Conservation (phyloP, 108 stramenopile genomes). For the Stephanodiscus triporus region DNA sequence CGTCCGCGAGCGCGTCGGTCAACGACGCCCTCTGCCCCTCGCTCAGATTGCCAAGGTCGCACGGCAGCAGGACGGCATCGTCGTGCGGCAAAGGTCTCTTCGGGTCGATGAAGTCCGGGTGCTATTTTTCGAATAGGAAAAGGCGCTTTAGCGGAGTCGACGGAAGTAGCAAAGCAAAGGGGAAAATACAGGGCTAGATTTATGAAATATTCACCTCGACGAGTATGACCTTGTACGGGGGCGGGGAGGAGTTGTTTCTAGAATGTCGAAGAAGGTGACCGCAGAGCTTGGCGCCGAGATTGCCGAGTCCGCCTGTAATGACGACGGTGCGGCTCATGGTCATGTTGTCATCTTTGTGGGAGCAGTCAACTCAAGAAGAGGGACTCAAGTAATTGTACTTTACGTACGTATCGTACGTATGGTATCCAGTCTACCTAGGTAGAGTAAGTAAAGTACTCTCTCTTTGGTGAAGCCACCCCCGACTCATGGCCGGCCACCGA, state of each 20-base stretch:
- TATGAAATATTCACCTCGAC: conserved; percentile 15
- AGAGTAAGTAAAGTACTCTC: no score
- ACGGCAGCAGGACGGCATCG: conserved; percentile 29
- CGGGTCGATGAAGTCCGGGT: conserved; percentile 34
- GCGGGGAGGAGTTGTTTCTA: neutral
- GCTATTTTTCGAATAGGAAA: neutral
- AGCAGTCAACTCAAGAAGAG: no score
- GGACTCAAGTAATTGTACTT: no score
- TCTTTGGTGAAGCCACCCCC: no score
- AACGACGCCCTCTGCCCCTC: conserved; percentile 16
- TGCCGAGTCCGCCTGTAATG: conserved; percentile 55
- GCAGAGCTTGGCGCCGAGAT: conserved; percentile 52
- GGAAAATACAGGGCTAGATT: no score
- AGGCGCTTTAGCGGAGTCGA: no score
- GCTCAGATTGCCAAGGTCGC: conserved; percentile 33
- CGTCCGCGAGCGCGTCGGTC: conserved; percentile 11
- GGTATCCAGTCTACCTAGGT: no score
- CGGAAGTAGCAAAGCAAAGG: no score
- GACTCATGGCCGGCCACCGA: no score
- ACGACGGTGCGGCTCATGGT: conserved; percentile 16
- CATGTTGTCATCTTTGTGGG: no score
- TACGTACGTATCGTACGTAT: no score
- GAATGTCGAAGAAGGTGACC: conserved; percentile 25
- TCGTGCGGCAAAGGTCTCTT: conserved; percentile 23
- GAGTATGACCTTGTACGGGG: conserved; percentile 35